These are phyloP conservation scores for Corynascus novoguineensis DNA, from an alignment of 495 filamentous ascomycete species.

Conservation along the genomic window DNA sequence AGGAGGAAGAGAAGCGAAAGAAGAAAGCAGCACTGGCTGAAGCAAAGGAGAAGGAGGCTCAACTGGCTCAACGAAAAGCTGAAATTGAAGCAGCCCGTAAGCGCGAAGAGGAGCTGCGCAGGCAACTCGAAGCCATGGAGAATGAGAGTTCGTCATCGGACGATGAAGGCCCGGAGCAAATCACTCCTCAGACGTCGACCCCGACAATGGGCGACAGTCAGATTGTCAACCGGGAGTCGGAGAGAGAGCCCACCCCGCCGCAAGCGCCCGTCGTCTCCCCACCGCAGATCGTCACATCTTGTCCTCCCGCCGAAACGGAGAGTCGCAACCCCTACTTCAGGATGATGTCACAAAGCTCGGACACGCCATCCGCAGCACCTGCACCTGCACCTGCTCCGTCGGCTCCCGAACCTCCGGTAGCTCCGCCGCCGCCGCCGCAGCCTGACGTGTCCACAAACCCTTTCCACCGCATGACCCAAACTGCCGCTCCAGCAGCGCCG, in stretches of 20 bases:
- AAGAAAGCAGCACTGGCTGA: slow-evolving; percentile 83
- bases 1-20: slow-evolving; percentile 86
- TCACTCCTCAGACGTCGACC: slow-evolving; percentile 77
- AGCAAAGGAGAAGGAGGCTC: slow-evolving; percentile 82
- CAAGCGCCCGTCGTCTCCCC: slow-evolving; percentile 37
- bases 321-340: slow-evolving; percentile 50
- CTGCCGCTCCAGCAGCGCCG: slow-evolving; percentile 40
- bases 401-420: slow-evolving; percentile 39
- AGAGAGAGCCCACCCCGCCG: slow-evolving; percentile 42
- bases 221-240: slow-evolving; percentile 47
- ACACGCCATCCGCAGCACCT: slow-evolving; percentile 35
- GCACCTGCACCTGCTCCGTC: slow-evolving; percentile 27
- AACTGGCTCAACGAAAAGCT: slow-evolving; percentile 76
- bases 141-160: slow-evolving; percentile 79
- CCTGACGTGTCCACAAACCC: slow-evolving; percentile 75
- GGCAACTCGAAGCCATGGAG: slow-evolving; percentile 77
- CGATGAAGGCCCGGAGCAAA: slow-evolving; percentile 75
- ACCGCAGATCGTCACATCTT: slow-evolving; percentile 43
- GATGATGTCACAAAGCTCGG: slow-evolving; percentile 46
- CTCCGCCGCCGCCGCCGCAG: slow-evolving; percentile 39
- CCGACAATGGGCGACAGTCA: slow-evolving; percentile 57
- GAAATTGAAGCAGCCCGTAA: slow-evolving; percentile 89
- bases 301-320: slow-evolving; percentile 44
- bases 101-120: slow-evolving; percentile 79
- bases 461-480: slow-evolving; percentile 81